Percentiles rank a stretch among this genome's conserved stretches.
These are phyloP conservation scores for Candolleomyces aberdarensis DNA, from an alignment of 768 basidiomycete genomes.

Conservation along the genomic window DNA sequence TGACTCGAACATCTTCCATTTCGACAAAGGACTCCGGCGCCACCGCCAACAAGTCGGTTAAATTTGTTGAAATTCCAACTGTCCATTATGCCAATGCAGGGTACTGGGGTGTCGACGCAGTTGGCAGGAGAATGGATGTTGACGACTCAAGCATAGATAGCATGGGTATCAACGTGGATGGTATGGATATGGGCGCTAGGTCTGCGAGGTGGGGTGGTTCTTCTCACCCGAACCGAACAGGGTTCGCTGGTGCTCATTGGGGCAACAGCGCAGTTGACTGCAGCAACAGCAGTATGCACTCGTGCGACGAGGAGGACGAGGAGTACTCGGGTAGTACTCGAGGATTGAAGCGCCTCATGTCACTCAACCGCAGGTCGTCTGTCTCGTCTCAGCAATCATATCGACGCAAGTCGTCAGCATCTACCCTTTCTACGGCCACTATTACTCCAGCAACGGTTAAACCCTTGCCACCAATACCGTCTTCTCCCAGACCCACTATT, in stretches of 20 bases:
- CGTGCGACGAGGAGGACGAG: constrained; percentile 11
- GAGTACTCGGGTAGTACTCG: constrained; percentile 3
- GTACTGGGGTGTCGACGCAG: constrained; percentile 23
- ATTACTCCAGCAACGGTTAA: constrained; percentile 12
- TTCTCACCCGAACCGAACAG: neutral
- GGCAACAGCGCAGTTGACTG: constrained; percentile 14
- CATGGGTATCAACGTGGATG: constrained; percentile 33
- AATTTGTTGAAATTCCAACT: constrained; percentile 65
- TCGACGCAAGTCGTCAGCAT: constrained; percentile 1
- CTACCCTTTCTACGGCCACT: neutral
- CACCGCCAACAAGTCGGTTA: constrained; percentile 54
- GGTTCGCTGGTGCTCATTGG: neutral
- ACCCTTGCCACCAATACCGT: constrained; percentile 4
- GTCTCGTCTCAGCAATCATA: constrained; percentile 1
- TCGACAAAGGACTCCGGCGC: constrained; percentile 37
- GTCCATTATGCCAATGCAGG: constrained; percentile 45
- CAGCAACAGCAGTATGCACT: constrained; percentile 6
- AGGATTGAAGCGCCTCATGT: constrained; percentile 34
- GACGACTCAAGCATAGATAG: neutral
- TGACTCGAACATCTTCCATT: constrained; percentile 50
- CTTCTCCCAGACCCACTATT: constrained; percentile 31
- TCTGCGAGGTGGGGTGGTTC: neutral
- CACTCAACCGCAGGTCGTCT: constrained; percentile 23
- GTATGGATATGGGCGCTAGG: constrained; percentile 35
- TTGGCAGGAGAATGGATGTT: constrained; percentile 11